Conservation (phyloP, 2,329 filamentous ascomycete species). For the Pyrenophora teres region DNA sequence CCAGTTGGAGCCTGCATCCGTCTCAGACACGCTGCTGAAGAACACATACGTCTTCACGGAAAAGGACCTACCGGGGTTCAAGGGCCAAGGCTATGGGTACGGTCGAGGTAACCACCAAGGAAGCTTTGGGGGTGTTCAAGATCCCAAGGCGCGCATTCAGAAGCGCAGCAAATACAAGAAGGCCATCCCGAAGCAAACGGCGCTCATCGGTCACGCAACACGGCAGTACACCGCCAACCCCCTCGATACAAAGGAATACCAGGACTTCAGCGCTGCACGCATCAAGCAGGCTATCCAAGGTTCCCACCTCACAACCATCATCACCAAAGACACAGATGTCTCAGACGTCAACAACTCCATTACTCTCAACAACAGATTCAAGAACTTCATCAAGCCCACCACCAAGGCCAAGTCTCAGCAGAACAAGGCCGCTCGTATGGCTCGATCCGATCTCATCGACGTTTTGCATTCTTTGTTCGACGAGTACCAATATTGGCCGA, state of each 20-base stretch:
- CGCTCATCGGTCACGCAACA: slow-evolving; percentile 65
- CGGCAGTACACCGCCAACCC: slow-evolving; percentile 59
- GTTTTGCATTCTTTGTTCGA: slow-evolving; percentile 82
- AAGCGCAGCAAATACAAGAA: slow-evolving; percentile 44
- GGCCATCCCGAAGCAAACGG: slow-evolving; percentile 52
- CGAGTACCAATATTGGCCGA: slow-evolving; percentile 89
- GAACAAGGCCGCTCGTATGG: slow-evolving; percentile 88
- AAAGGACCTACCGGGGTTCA: slow-evolving; percentile 83
- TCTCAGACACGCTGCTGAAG: slow-evolving; percentile 64
- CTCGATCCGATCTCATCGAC: slow-evolving; percentile 85
- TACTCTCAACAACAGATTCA: slow-evolving; percentile 40
- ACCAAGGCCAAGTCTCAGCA: slow-evolving; percentile 31
- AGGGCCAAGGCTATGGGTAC: slow-evolving; percentile 41
- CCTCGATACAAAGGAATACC: slow-evolving; percentile 51
- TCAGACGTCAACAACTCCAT: slow-evolving; percentile 33
- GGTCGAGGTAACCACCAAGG: slow-evolving; percentile 25
- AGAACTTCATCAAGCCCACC: slow-evolving; percentile 36
- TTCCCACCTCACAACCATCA: slow-evolving; percentile 36
- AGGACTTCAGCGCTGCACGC: slow-evolving; percentile 48
- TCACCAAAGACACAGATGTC: slow-evolving; percentile 33
- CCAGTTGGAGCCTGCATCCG: slow-evolving; percentile 66
- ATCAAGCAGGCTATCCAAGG: slow-evolving; percentile 54
- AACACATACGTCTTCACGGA: slow-evolving; percentile 95
- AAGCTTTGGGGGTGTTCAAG: slow-evolving; percentile 32
- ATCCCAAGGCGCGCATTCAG: slow-evolving; percentile 39